These are phyloP conservation scores for Mycena haematopus DNA, from an alignment of 768 basidiomycete species.

Conservation along the genomic window DNA sequence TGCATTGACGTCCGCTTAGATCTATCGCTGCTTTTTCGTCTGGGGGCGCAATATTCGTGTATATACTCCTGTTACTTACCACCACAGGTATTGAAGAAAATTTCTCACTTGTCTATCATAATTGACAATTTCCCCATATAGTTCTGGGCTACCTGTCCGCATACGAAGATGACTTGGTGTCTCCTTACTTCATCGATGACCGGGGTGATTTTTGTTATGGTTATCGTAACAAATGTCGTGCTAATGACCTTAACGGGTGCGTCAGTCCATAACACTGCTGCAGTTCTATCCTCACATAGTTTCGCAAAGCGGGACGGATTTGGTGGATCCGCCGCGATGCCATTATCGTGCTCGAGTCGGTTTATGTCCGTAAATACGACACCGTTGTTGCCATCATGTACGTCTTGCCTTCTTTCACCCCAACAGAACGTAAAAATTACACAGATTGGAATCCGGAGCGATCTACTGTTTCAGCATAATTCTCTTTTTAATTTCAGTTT, in stretches of 20 bases:
- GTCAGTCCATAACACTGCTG: too few species aligned
- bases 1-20: neutral
- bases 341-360: neutral
- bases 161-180: neutral
- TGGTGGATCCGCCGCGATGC: conserved; percentile 12
- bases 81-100: neutral
- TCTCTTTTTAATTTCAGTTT: neutral
- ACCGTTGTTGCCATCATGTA: conserved; percentile 12
- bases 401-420: neutral
- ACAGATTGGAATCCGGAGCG: conserved; percentile 12
- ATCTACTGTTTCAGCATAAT: conserved; percentile 10
- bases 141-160: neutral
- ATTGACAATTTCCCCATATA: neutral
- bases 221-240: neutral
- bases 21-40: conserved; percentile 8
- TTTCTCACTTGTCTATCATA: too few species aligned
- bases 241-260: conserved; percentile 8
- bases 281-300: neutral
- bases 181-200: neutral
- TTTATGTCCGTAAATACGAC: neutral
- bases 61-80: neutral
- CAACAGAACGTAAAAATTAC: neutral
- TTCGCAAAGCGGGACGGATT: conserved; percentile 3
- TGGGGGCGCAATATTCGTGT: conserved; percentile 3
- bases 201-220: neutral